These are phyloP conservation scores for Termitomyces bulborhizus DNA, from an alignment of 768 basidiomycete genomes.

Conservation along the genomic window DNA sequence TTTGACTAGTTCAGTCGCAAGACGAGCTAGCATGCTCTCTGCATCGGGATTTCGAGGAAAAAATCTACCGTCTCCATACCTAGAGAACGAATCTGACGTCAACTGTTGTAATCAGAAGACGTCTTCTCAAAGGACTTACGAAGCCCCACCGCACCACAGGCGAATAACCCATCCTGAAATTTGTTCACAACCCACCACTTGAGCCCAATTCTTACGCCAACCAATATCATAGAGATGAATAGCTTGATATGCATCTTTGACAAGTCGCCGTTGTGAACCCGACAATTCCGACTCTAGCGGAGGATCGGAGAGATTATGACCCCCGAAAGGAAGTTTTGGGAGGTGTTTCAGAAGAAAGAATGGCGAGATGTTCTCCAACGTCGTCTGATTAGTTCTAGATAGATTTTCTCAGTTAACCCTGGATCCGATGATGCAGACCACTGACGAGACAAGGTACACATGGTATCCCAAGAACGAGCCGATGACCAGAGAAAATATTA, in stretches of 20 bases:
- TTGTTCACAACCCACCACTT: slow-evolving; percentile 57
- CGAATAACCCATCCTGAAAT: slow-evolving; percentile 47
- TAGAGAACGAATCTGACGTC: slow-evolving; percentile 17
- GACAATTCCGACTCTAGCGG: slow-evolving; percentile 70
- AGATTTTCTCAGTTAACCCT: neutral
- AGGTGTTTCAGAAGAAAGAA: slow-evolving; percentile 69
- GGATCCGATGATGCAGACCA: slow-evolving; percentile 6
- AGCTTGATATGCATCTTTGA: slow-evolving; percentile 54
- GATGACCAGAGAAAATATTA: slow-evolving; percentile 56
- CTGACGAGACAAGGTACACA: slow-evolving; percentile 68
- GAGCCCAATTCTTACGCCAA: slow-evolving; percentile 62
- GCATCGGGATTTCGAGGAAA: slow-evolving; percentile 67
- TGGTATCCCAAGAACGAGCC: slow-evolving; percentile 78
- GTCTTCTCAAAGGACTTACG: slow-evolving; percentile 36
- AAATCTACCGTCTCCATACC: slow-evolving; percentile 58
- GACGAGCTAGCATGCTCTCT: slow-evolving; percentile 57
- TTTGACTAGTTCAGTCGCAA: slow-evolving; percentile 58
- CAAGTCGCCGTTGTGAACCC: slow-evolving; percentile 54
- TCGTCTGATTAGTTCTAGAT: slow-evolving; percentile 82
- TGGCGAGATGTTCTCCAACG: slow-evolving; percentile 69
- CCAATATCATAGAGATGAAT: slow-evolving; percentile 71
- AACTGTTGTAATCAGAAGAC: neutral
- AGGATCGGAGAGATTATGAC: slow-evolving; percentile 54
- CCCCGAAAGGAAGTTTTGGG: slow-evolving; percentile 51
- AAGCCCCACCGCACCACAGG: slow-evolving; percentile 54